These are phyloP conservation scores for Cyberlindnera mycetangii DNA, from an alignment of 805 yeast genomes.

Conservation along the genomic window DNA sequence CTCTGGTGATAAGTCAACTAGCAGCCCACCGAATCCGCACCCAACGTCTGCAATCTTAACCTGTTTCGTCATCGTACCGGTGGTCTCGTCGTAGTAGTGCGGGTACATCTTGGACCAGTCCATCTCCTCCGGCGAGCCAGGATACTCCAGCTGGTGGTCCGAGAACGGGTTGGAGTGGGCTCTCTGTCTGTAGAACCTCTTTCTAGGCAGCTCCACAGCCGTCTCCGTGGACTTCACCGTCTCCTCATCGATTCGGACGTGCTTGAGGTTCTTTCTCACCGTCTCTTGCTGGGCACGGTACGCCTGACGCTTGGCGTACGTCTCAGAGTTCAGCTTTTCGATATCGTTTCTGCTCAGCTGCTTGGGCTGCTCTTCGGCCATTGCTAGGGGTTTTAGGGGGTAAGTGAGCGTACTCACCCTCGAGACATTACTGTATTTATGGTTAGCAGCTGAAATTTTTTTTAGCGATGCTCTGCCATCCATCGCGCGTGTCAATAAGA, in stretches of 20 bases:
- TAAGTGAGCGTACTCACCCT: neutral
- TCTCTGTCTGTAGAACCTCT: conserved; percentile 89
- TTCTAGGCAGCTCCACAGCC: conserved; percentile 61
- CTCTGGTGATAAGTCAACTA: conserved; percentile 73
- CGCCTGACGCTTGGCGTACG: conserved; percentile 33
- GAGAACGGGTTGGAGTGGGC: conserved; percentile 98
- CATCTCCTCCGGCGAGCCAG: conserved; percentile 77
- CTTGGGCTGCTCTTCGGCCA: neutral
- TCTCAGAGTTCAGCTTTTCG: conserved; percentile 22
- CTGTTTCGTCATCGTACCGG: conserved; percentile 41
- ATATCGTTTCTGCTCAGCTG: conserved; percentile 21
- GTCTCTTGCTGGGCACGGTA: conserved; percentile 48
- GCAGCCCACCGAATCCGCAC: conserved; percentile 94
- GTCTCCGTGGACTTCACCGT: conserved; percentile 21
- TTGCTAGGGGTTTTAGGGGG: neutral
- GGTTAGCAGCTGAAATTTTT: neutral
- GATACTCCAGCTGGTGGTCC: conserved; percentile 90
- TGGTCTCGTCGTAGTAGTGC: conserved; percentile 41
- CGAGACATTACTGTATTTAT: neutral
- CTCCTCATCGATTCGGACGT: conserved; percentile 41
- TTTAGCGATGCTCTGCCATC: neutral
- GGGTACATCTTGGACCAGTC: conserved; percentile 84
- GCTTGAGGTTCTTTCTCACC: conserved; percentile 44
- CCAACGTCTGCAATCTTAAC: conserved; percentile 96
- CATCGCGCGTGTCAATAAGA: neutral